A percentile compares a stretch with the other conserved stretches of the same genome.
These are phyloP conservation scores for Geotrichum klebahnii DNA, from an alignment of 1,139 yeast genomes.

Conservation along the genomic window DNA sequence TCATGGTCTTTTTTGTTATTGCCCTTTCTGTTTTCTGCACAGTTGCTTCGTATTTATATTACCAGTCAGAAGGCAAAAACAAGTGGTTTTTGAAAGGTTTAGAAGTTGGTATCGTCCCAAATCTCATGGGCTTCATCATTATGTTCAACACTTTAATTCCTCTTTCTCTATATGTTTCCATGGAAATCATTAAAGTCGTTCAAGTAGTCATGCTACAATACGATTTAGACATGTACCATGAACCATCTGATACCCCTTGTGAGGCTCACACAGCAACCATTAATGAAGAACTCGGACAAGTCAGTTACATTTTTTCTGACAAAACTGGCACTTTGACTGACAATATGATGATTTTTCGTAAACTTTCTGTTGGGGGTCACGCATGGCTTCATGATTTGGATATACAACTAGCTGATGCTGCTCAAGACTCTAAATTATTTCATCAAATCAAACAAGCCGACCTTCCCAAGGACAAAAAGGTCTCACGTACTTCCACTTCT, in stretches of 20 bases:
- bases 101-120: constrained; percentile 86
- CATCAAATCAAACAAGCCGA: constrained; percentile 20
- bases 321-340: constrained; percentile 97
- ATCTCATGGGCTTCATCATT: constrained; percentile 91
- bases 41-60: constrained; percentile 65
- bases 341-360: constrained; percentile 80
- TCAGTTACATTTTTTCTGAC: constrained; percentile 88
- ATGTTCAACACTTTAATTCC: constrained; percentile 97
- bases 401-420: constrained; percentile 37
- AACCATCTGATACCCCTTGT: constrained; percentile 79
- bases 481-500: constrained; percentile 11
- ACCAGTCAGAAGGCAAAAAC: constrained; percentile 41
- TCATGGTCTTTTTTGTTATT: constrained; percentile 82
- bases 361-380: constrained; percentile 78
- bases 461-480: constrained; percentile 11
- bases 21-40: constrained; percentile 73
- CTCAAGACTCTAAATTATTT: constrained; percentile 21
- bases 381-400: constrained; percentile 85
- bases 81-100: constrained; percentile 70
- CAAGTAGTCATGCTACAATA: constrained; percentile 77
- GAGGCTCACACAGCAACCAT: constrained; percentile 94
- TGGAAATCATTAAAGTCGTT: constrained; percentile 89
- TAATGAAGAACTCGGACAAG: constrained; percentile 95
- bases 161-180: constrained; percentile 86
- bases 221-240: constrained; percentile 94